phyloP scores from a whole-genome alignment of 495 filamentous ascomycete genomes.

The Oidiodendron maius region DNA sequence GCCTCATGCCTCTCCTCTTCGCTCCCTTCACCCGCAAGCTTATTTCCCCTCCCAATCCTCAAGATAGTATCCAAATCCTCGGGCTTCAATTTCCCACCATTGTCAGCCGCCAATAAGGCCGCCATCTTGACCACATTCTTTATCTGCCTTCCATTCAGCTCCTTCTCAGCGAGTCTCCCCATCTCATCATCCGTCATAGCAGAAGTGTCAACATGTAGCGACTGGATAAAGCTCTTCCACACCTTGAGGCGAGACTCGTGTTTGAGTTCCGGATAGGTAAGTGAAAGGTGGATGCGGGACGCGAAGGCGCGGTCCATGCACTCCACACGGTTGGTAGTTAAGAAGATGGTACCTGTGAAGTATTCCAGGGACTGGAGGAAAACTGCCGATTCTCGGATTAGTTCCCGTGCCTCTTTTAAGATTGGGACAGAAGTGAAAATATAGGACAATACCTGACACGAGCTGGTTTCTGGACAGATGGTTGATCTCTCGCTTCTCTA shows the following conservation, averaged over 20 bases:
- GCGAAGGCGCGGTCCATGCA: neutral
- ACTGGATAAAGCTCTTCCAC: no score
- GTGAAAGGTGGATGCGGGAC: neutral
- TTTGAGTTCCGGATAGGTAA: neutral
- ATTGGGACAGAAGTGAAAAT: neutral
- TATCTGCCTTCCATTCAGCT: neutral
- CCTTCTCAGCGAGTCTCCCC: neutral
- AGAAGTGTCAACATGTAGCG: neutral
- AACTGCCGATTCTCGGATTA: neutral
- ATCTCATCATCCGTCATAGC: neutral
- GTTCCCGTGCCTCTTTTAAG: neutral
- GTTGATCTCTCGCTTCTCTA: slow-evolving; percentile 31
- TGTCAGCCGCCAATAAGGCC: neutral
- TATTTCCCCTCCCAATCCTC: no score
- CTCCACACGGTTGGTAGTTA: neutral
- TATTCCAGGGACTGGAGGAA: neutral
- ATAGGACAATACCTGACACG: slow-evolving; percentile 52
- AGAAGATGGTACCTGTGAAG: neutral
- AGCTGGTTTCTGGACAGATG: slow-evolving; percentile 42
- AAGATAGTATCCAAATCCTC: no score
- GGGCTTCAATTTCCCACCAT: no score
- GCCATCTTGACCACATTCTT: neutral
- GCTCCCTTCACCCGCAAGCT: no score
- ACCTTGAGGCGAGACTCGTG: neutral
- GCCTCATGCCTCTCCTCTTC: no score